Base-by-base conservation (phyloP, 345 rosid species). In the Brassica juncea region DNA sequence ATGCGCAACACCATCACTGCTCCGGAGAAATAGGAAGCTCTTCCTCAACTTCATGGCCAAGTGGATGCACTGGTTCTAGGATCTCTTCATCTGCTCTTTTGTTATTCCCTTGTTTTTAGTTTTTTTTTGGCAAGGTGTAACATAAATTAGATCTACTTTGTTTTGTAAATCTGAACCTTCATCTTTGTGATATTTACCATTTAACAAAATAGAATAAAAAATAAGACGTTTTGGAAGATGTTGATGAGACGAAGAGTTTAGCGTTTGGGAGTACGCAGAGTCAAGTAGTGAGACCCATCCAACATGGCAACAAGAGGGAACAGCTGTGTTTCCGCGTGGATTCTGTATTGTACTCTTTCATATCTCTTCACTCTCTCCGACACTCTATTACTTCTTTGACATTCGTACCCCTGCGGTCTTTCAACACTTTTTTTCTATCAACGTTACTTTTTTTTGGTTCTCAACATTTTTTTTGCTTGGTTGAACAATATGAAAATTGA, bases 321-420 rank as follows among this genome's bases (percentile, higher is more conserved):
- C 82, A 79, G 82, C 82, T 79, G 82, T 72, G 73, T 79, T 73
- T 79, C 68, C 82, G 82, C 82, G 82, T 79, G 77, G 73, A 66
- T 79, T 73, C 63, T 79, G 5, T 72, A 16, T 58, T 3, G 31
- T 42, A 70, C 64, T 70, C 64, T 35, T 11, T 67, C 70, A 49
- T 19, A 3, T 64, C 73, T 70, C 25, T 23, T 73, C 63, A 52
- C 31, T 19, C 31, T 68, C 16, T 16, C 39, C 3, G 21, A 14
- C 14, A 32, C 66, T 66, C 63, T 64, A 16, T 27, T 30, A 2
- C 7, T 28, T 12, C 11, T 72, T 44, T 59, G 23, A 67, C 82
- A 15, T 6, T 32, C 59, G 59, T 79, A 66, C 77, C 82, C 82
- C 62, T 72, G 59, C 61, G 23, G 21, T 54, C 8, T 54, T 6